A percentile compares a stretch with the other conserved stretches of the same genome.
These are phyloP conservation scores for Benincasa hispida DNA, from an alignment of 306 rosid species.

Conservation along the genomic window DNA sequence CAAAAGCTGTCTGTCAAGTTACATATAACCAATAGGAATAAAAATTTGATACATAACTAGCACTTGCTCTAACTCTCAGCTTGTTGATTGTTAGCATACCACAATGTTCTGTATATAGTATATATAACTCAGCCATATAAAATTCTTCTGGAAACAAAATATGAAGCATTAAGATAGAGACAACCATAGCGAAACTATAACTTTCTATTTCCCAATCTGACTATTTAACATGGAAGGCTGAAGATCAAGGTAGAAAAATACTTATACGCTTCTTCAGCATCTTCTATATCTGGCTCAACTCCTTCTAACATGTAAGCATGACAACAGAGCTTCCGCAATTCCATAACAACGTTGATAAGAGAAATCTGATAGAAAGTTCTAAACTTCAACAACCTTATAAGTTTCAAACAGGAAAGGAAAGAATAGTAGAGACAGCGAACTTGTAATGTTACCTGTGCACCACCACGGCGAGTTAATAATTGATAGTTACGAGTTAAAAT, in stretches of 20 bases:
- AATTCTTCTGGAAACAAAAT: neutral
- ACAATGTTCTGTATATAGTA: neutral
- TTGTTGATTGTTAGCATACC: neutral
- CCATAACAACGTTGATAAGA: constrained; percentile 97
- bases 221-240: neutral
- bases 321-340: constrained; percentile 95
- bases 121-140: neutral
- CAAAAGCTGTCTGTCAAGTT: constrained; percentile 62
- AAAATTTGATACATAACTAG: neutral
- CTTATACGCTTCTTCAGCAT: constrained; percentile 67
- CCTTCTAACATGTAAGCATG: constrained; percentile 97
- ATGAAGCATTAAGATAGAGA: constrained; percentile 1
- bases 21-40: neutral
- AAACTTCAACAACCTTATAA: constrained; percentile 10
- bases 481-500: constrained; percentile 97
- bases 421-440: neutral
- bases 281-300: constrained; percentile 89
- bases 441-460: constrained; percentile 64
- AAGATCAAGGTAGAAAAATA: constrained; percentile 17
- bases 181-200: neutral
- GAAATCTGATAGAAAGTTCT: constrained; percentile 59
- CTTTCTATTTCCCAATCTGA: neutral
- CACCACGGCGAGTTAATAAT: constrained; percentile 90
- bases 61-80: neutral
- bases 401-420: neutral